phyloP scores from a whole-genome alignment of 768 basidiomycete species.

The Tephrocybe sp. region DNA sequence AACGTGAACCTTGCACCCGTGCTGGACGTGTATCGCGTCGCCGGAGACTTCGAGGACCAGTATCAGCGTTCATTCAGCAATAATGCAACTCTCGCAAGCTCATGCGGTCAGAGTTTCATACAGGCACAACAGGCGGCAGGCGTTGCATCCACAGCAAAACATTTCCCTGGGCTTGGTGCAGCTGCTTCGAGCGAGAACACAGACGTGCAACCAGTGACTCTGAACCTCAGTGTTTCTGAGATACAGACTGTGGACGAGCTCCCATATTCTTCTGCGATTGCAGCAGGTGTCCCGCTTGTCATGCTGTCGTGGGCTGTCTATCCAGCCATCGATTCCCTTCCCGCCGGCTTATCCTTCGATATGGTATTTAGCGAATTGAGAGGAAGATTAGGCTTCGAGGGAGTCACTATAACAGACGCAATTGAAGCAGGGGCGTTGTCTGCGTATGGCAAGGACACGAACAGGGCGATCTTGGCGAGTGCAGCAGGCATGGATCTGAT shows the following conservation, averaged over 20 bases:
- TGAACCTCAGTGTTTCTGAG: constrained; percentile 8
- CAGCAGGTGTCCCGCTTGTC: constrained; percentile 13
- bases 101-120: constrained; percentile 14
- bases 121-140: constrained; percentile 13
- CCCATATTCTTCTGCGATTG: constrained; percentile 13
- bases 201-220: constrained; percentile 11
- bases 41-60: constrained; percentile 17
- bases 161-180: constrained; percentile 18
- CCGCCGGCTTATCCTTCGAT: constrained; percentile 11
- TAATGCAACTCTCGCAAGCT: constrained; percentile 5
- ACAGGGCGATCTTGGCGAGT: constrained; percentile 15
- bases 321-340: constrained; percentile 13
- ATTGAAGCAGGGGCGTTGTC: constrained; percentile 12
- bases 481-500: constrained; percentile 17
- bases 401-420: constrained; percentile 16
- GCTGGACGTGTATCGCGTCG: constrained; percentile 15
- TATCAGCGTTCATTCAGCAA: constrained; percentile 17
- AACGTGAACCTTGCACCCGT: constrained; percentile 18
- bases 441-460: constrained; percentile 7
- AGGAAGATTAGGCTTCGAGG: constrained; percentile 14
- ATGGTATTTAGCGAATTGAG: constrained; percentile 14
- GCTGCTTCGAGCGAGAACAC: constrained; percentile 9
- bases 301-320: constrained; percentile 18
- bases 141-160: constrained; percentile 15
- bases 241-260: constrained; percentile 15